Evolutionary conservation across 352 stramenopile genomes (phyloP).

Genomic region (Pythium dissimile): DNA sequence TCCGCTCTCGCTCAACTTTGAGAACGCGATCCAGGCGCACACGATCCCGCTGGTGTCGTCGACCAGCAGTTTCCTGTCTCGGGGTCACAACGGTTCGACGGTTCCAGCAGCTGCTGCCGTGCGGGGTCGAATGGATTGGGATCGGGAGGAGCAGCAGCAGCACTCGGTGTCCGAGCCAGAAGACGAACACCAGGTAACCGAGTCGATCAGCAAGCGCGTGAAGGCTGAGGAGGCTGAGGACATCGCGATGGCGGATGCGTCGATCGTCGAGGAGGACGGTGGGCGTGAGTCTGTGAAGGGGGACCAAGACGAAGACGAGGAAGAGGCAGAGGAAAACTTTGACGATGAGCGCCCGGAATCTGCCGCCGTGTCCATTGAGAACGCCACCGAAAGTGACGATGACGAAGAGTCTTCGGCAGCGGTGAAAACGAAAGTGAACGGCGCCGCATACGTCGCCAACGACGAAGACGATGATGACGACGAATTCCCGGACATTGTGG

Average conservation of each 20-base stretch:
- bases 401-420: slow-evolving; percentile 11
- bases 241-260: slow-evolving; percentile 23
- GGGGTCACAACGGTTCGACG: background rate
- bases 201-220: slow-evolving; percentile 11
- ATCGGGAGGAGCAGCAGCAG: slow-evolving; percentile 18
- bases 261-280: slow-evolving; percentile 18
- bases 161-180: slow-evolving; percentile 7
- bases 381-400: slow-evolving; percentile 20
- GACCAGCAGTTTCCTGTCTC: slow-evolving; percentile 6
- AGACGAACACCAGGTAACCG: background rate
- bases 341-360: slow-evolving; percentile 28
- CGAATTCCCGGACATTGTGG: slow-evolving; percentile 80
- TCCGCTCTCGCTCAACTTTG: slow-evolving; percentile 59
- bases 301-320: slow-evolving; percentile 29
- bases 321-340: slow-evolving; percentile 25
- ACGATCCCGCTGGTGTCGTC: background rate
- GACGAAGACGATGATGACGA: slow-evolving; percentile 47
- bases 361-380: background rate
- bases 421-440: background rate
- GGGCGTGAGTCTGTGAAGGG: slow-evolving; percentile 27
- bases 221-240: slow-evolving; percentile 39
- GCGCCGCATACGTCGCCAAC: background rate
- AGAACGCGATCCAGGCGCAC: slow-evolving; percentile 20
- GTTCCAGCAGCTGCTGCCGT: slow-evolving; percentile 18
- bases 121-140: slow-evolving; percentile 38